Conservation (phyloP, 1,284 basidiomycete species). For the Anthracocystis walkeri region DNA sequence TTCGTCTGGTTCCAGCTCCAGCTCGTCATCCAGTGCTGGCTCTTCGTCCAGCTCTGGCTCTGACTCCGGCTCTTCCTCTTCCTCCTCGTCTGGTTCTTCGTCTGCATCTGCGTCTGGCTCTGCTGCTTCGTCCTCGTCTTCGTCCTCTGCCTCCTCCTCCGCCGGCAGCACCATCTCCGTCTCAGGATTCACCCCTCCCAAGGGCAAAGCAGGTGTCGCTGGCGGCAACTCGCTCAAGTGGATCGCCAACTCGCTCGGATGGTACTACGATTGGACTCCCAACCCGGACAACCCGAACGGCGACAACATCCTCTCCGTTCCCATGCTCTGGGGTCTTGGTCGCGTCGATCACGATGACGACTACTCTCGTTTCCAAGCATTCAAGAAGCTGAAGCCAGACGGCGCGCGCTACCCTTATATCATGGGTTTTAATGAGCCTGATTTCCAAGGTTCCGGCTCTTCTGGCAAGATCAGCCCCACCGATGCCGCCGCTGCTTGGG, state of each 20-base stretch:
- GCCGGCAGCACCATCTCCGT: constrained; percentile 20
- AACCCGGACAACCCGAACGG: constrained; percentile 42
- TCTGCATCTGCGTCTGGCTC: constrained; percentile 12
- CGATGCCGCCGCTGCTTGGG: constrained; percentile 52
- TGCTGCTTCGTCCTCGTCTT: constrained; percentile 14
- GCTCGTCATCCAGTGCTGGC: constrained; percentile 8
- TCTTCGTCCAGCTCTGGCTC: constrained; percentile 8
- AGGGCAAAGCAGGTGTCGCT: constrained; percentile 58
- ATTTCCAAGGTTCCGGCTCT: constrained; percentile 52
- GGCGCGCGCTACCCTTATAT: constrained; percentile 25
- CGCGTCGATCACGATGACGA: constrained; percentile 53
- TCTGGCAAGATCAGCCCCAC: constrained; percentile 42
- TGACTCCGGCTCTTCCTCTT: constrained; percentile 12
- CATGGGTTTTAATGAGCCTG: constrained; percentile 58
- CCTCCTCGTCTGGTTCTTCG: constrained; percentile 17
- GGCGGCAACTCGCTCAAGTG: constrained; percentile 59
- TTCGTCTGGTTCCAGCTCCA: constrained; percentile 11
- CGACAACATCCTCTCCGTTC: constrained; percentile 32
- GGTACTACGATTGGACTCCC: constrained; percentile 57
- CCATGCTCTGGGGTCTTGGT: constrained; percentile 62
- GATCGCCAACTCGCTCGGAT: constrained; percentile 36
- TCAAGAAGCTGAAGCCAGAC: constrained; percentile 52
- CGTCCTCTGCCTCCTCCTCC: constrained; percentile 21
- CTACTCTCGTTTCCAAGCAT: constrained; percentile 44
- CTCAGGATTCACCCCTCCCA: constrained; percentile 42